phyloP scores from a whole-genome alignment of 2,329 filamentous ascomycete genomes.

The Paraconiothyrium brasiliense region DNA sequence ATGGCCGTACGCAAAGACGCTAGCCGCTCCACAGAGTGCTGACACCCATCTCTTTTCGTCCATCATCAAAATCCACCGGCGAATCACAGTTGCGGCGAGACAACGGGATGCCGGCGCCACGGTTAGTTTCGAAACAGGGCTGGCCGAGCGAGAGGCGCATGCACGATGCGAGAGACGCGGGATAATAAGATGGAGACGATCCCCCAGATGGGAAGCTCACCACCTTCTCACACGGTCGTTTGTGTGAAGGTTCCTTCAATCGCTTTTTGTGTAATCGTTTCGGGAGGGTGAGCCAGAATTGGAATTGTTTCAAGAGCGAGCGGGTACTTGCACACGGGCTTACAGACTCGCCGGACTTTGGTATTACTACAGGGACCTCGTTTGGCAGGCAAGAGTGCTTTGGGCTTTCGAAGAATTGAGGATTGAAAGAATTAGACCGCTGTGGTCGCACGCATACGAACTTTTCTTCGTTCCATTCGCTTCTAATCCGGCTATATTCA shows the following conservation, averaged over 20 bases:
- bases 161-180: conserved; percentile 13
- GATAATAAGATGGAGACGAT: conserved; percentile 15
- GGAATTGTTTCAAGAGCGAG: conserved; percentile 10
- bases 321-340: conserved; percentile 12
- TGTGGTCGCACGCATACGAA: not conserved
- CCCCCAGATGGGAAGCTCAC: conserved; percentile 1
- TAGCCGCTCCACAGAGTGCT: conserved; percentile 20
- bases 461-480: not conserved
- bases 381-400: not conserved
- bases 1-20: conserved; percentile 6
- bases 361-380: not conserved
- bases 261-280: not conserved
- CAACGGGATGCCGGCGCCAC: conserved; percentile 12
- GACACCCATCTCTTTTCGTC: conserved; percentile 14
- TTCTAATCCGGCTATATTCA: conserved; percentile 23
- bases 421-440: not conserved
- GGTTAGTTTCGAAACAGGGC: conserved; percentile 17
- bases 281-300: not conserved
- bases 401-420: not conserved
- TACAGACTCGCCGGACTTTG: conserved; percentile 6
- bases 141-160: conserved; percentile 14
- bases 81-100: conserved; percentile 10
- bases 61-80: conserved; percentile 4
- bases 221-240: conserved; percentile 6
- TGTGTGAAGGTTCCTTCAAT: not conserved